Base-by-base conservation (phyloP, 129 eudicot genomes). In the Smallanthus sonchifolius region DNA sequence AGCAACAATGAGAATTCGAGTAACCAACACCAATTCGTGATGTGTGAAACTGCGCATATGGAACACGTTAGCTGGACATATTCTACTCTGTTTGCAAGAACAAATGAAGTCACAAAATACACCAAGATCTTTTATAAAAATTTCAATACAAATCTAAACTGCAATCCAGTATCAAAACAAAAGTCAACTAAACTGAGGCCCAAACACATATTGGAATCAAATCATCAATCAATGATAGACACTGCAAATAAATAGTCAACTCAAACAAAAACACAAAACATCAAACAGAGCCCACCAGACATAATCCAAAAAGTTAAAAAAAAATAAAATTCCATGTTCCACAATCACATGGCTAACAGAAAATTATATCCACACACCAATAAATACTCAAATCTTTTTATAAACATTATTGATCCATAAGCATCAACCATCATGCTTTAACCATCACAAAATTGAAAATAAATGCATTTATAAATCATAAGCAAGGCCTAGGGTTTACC, bases 311-410 rank as follows among this genome's bases (percentile, higher is more conserved):
- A 63, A 65, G 77, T 79, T 67, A 75, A 47, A 49, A 20, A 32
- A 62, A 64, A 60, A 49, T 54, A 43, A 78, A 74, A 75, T 75
- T 76, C 75, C 78, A 82, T 75, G 82, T 79, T 72, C 80, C 80
- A 79, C 76, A 35, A 55, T 65, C 81, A 82, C 69, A 69, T 74
- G 72, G 36, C 44, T 54, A 63, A 64, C 73, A 75, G 32, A 44
- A 10, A 47, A 77, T 37, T 47, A 51, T 65, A 65, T 68, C 38
- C 69, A 69, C 67, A 64, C 40, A 75, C 66, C 73, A 75, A 59
- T 15, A 57, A 70, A 70, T 43, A 60, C 30, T 54, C 47, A 40
- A 55, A 54, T 67, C 15, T 42, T 36, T 24, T 44, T 24, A 13
- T 28, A 44, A 10, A 67, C 6, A 67, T 3, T 6, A 44, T 15